Conservation (phyloP, 1,139 yeast species). For the Candida frijolesensis region DNA sequence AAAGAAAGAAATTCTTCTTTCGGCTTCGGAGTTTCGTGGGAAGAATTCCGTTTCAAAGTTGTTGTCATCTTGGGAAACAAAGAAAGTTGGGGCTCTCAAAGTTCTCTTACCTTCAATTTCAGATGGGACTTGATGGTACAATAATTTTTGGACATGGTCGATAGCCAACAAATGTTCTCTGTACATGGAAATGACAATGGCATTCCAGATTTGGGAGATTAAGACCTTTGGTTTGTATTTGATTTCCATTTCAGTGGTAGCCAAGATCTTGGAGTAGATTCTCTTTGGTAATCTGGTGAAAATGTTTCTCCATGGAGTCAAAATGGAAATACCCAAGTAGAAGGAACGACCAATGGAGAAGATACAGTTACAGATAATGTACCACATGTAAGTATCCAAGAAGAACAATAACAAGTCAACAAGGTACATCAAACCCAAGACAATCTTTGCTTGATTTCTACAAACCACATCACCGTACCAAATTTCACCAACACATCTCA, state of each 20-base stretch:
- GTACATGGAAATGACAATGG: slow-evolving; percentile 57
- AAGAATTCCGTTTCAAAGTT: slow-evolving; percentile 36
- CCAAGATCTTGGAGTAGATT: slow-evolving; percentile 47
- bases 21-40: slow-evolving; percentile 46
- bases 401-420: slow-evolving; percentile 52
- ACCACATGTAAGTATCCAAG: slow-evolving; percentile 59
- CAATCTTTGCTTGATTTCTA: slow-evolving; percentile 39
- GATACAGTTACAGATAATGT: slow-evolving; percentile 53
- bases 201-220: slow-evolving; percentile 55
- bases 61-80: slow-evolving; percentile 54
- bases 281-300: slow-evolving; percentile 54
- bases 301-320: slow-evolving; percentile 62
- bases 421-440: slow-evolving; percentile 37
- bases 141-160: slow-evolving; percentile 50
- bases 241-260: slow-evolving; percentile 28
- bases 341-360: slow-evolving; percentile 53
- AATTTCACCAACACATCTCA: slow-evolving; percentile 48
- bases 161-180: slow-evolving; percentile 54
- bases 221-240: slow-evolving; percentile 34
- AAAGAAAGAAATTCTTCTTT: slow-evolving; percentile 53
- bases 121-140: slow-evolving; percentile 40
- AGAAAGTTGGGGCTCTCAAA: slow-evolving; percentile 50
- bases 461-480: slow-evolving; percentile 46
- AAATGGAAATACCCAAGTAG: slow-evolving; percentile 53
- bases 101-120: slow-evolving; percentile 26